Evolutionary conservation across 2,329 filamentous ascomycete genomes (phyloP).

Genomic region (Fusarium haematococcum): DNA sequence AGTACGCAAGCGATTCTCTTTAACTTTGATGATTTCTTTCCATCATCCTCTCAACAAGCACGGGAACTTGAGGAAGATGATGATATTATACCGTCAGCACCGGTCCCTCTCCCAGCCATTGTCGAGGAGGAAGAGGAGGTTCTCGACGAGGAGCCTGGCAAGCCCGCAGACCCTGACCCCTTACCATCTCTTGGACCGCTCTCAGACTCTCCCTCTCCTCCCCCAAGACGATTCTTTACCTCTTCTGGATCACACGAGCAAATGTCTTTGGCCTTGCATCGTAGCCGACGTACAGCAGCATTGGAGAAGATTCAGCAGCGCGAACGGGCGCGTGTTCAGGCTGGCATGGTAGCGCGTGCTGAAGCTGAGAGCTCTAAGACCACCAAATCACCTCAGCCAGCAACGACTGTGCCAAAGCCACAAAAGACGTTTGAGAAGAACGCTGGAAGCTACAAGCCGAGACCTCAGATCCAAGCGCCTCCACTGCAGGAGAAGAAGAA

Average conservation of each 20-base stretch:
- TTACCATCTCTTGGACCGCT: conserved; percentile 22
- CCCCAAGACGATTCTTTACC: conserved; percentile 51
- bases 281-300: conserved; percentile 51
- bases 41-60: conserved; percentile 66
- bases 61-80: conserved; percentile 61
- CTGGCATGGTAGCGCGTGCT: conserved; percentile 27
- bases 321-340: conserved; percentile 40
- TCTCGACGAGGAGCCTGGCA: conserved; percentile 21
- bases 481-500: background rate
- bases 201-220: conserved; percentile 23
- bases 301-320: conserved; percentile 45
- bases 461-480: background rate
- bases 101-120: conserved; percentile 17
- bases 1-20: conserved; percentile 67
- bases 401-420: background rate
- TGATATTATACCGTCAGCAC: conserved; percentile 7
- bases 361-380: conserved; percentile 17
- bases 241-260: conserved; percentile 51
- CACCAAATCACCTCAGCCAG: background rate
- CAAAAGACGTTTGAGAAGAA: background rate
- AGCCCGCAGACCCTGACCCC: conserved; percentile 19
- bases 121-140: conserved; percentile 18
- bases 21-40: conserved; percentile 66
- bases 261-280: conserved; percentile 49
- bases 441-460: background rate